Evolutionary conservation across 2,329 filamentous ascomycete species (phyloP).

Genomic region (Diaporthe australafricana): DNA sequence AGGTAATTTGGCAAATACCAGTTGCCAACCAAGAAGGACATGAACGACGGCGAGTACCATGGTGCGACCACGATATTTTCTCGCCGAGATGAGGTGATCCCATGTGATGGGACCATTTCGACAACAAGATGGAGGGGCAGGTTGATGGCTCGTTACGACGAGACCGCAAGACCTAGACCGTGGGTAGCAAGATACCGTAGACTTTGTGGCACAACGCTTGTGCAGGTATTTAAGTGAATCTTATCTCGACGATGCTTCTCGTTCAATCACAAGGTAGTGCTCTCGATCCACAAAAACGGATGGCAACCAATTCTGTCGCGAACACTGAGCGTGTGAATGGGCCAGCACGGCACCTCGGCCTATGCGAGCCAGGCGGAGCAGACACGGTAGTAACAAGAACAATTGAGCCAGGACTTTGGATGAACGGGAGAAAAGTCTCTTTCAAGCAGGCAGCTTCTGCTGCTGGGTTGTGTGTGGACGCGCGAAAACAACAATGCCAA

Average conservation of each 20-base stretch:
- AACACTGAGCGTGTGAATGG: background rate
- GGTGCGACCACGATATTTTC: background rate
- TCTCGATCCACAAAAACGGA: slow-evolving; percentile 5
- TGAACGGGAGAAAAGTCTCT: background rate
- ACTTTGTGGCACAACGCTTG: background rate
- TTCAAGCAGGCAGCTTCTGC: background rate
- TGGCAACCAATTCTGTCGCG: background rate
- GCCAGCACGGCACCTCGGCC: background rate
- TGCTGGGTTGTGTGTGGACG: background rate
- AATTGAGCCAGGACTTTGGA: background rate
- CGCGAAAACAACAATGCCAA: background rate
- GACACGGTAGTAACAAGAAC: background rate
- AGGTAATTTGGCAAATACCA: background rate
- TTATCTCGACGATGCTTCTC: background rate
- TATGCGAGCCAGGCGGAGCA: background rate
- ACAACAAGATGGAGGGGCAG: background rate
- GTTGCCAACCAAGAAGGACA: background rate
- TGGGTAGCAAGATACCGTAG: background rate
- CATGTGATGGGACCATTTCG: slow-evolving; percentile 4
- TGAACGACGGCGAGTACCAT: background rate
- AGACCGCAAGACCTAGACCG: background rate
- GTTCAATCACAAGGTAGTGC: background rate
- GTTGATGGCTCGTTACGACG: background rate
- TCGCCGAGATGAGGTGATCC: background rate
- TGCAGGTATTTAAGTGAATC: background rate